Conservation (phyloP, 1,139 yeast species). For the Hyphopichia khmerensis region DNA sequence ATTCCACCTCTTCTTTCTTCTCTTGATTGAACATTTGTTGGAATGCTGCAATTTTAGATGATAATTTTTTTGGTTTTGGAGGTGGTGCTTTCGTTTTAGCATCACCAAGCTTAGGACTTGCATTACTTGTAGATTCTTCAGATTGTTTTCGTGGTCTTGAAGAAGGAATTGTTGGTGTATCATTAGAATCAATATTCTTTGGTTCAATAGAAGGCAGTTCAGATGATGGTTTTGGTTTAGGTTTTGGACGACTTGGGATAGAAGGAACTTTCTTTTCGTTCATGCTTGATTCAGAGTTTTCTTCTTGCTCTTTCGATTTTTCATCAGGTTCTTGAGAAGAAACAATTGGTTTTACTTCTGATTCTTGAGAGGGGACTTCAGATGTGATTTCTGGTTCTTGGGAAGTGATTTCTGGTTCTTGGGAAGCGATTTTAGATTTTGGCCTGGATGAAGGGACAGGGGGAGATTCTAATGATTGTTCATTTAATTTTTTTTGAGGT, state of each 20-base stretch:
- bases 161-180: background rate
- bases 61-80: conserved; percentile 71
- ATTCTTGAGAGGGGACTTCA: too few species aligned
- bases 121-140: background rate
- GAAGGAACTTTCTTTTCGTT: too few species aligned
- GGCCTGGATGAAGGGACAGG: conserved; percentile 4
- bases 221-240: background rate
- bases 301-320: too few species aligned
- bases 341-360: too few species aligned
- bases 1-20: conserved; percentile 9
- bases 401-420: background rate
- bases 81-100: conserved; percentile 50
- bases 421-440: background rate
- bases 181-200: background rate
- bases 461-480: conserved; percentile 5
- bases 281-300: too few species aligned
- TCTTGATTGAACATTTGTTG: conserved; percentile 61
- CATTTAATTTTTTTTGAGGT: conserved; percentile 7
- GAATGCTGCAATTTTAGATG: conserved; percentile 76
- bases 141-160: background rate
- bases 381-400: background rate
- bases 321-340: too few species aligned
- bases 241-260: background rate
- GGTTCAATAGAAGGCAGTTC: background rate
- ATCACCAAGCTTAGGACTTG: background rate